These are phyloP conservation scores for Iberis pinnata DNA, from an alignment of 345 rosid genomes.

Conservation along the genomic window DNA sequence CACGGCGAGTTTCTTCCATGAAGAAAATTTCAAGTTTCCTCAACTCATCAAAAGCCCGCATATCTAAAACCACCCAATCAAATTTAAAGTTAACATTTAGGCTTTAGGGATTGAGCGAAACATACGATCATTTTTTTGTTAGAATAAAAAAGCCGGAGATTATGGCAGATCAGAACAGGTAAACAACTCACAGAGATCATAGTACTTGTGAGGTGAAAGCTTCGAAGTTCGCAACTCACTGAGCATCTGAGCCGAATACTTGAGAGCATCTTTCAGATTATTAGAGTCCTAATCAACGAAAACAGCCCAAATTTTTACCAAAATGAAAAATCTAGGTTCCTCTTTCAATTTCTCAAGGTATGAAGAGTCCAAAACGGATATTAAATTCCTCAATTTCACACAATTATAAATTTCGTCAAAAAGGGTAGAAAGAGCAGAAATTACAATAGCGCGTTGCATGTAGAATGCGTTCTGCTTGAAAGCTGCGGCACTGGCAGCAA, in stretches of 20 bases:
- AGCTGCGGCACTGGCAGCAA: conserved; percentile 77
- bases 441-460: conserved; percentile 98
- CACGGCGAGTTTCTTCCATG: conserved; percentile 77
- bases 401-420: no score
- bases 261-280: conserved; percentile 89
- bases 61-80: conserved; percentile 39
- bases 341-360: no score
- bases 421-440: conserved; percentile 25
- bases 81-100: no score
- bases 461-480: conserved; percentile 92
- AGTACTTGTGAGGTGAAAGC: conserved; percentile 94
- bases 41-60: conserved; percentile 87
- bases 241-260: conserved; percentile 96
- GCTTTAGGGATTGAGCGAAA: no score
- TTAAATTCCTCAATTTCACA: conserved; percentile 21
- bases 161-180: no score
- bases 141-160: conserved; percentile 21
- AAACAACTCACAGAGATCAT: conserved; percentile 91
- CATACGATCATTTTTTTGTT: background rate
- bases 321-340: no score
- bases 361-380: no score
- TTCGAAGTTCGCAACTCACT: conserved; percentile 96
- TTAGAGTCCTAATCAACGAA: conserved; percentile 67
- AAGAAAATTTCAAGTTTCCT: conserved; percentile 86
- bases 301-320: no score